Conservation (phyloP, 345 rosid genomes). For the Acer saccharum region DNA sequence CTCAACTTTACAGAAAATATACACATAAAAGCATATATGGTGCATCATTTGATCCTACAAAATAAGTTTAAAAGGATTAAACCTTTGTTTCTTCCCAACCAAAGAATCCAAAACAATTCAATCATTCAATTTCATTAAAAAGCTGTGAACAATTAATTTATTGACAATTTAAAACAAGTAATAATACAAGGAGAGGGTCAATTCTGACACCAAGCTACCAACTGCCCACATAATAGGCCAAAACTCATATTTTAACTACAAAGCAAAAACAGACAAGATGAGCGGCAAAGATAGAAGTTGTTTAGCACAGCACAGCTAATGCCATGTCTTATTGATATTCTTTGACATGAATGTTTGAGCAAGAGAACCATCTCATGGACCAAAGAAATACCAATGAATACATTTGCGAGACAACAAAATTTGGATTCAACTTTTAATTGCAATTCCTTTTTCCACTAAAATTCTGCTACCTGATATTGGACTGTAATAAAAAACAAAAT, state of each 20-base stretch:
- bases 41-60: too few relatives aligned
- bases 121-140: background rate
- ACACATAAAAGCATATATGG: too few relatives aligned
- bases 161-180: background rate
- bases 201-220: too few relatives aligned
- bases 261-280: background rate
- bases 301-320: background rate
- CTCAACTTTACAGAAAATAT: too few relatives aligned
- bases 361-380: background rate
- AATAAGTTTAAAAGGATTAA: too few relatives aligned
- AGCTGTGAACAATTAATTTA: background rate
- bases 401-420: background rate
- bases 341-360: background rate
- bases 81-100: too few relatives aligned
- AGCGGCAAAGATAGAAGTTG: background rate
- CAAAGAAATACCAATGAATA: background rate
- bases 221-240: background rate
- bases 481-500: background rate
- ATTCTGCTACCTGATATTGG: background rate
- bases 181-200: background rate
- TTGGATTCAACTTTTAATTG: background rate
- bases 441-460: conserved; percentile 1
- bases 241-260: too few relatives aligned
- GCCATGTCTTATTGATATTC: background rate
- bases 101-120: too few relatives aligned